Percentiles rank a stretch among this genome's conserved stretches.
Evolutionary conservation across 2,329 filamentous ascomycete genomes (phyloP).

Genomic region (Sclerotinia nivalis): DNA sequence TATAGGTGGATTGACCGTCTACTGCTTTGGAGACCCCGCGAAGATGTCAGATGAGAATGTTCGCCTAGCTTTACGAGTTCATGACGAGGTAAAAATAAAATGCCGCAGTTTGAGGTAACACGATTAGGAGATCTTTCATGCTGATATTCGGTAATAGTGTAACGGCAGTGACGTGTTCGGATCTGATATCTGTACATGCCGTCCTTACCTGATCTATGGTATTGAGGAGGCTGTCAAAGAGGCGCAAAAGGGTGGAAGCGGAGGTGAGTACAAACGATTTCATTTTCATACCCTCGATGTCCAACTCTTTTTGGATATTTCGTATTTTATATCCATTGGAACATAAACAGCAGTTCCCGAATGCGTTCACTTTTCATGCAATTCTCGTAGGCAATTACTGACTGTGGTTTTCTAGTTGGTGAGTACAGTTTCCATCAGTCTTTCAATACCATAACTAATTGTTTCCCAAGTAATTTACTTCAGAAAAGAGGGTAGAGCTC

Average conservation of each 20-base stretch:
- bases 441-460: conserved; percentile 5
- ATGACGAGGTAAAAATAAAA: conserved; percentile 53
- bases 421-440: not conserved
- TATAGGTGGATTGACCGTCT: conserved; percentile 76
- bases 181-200: conserved; percentile 95
- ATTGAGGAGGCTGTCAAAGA: conserved; percentile 98
- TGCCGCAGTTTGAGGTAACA: conserved; percentile 18
- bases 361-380: conserved; percentile 66
- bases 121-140: conserved; percentile 24
- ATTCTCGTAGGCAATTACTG: conserved; percentile 40
- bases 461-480: conserved; percentile 83
- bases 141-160: conserved; percentile 54
- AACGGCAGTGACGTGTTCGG: conserved; percentile 98
- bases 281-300: not conserved
- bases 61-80: conserved; percentile 79
- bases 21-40: conserved; percentile 92
- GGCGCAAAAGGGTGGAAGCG: conserved; percentile 63
- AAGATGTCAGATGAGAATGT: conserved; percentile 88
- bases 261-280: conserved; percentile 24
- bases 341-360: not conserved
- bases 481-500: conserved; percentile 90
- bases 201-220: conserved; percentile 93
- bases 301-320: conserved; percentile 4
- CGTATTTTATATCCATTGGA: conserved; percentile 3
- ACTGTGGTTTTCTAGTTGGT: conserved; percentile 20